Evolutionary conservation across 192 early-diverging fungal species (phyloP).

Genomic region (Backusella liffmaniae): DNA sequence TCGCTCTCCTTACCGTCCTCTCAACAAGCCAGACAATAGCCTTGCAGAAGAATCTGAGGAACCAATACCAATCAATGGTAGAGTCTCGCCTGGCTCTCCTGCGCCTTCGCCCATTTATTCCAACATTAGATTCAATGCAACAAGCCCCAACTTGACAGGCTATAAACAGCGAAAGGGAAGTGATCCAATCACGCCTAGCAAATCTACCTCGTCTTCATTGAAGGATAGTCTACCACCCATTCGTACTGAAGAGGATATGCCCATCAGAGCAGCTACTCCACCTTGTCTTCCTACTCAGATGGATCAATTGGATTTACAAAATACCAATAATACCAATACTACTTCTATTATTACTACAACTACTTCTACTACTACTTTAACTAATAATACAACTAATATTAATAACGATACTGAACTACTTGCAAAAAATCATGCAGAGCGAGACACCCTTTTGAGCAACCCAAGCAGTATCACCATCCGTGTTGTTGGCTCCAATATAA

Average conservation of each 20-base stretch:
- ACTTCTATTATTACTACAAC: neutral
- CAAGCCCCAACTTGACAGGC: neutral
- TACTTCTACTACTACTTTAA: neutral
- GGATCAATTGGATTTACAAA: neutral
- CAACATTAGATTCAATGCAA: neutral
- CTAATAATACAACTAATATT: neutral
- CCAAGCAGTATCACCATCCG: conserved; percentile 23
- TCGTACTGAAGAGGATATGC: neutral
- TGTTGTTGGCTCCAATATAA: conserved; percentile 57
- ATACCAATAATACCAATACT: neutral
- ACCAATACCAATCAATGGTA: neutral
- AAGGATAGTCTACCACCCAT: conserved; percentile 7
- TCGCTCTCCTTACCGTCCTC: conserved; percentile 23
- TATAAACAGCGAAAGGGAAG: neutral
- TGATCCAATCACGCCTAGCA: neutral
- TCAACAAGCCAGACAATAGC: neutral
- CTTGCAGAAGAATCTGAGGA: neutral
- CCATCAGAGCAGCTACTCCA: conserved; percentile 8
- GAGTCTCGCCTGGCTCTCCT: neutral
- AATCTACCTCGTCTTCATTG: conserved; percentile 2
- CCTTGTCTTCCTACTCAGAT: neutral
- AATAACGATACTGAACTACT: neutral
- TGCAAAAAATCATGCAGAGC: neutral
- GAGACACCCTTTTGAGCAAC: neutral
- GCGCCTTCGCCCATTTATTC: neutral